Evolutionary conservation across 2,329 filamentous ascomycete genomes (phyloP).

Genomic region (Acrocalymma vagum): DNA sequence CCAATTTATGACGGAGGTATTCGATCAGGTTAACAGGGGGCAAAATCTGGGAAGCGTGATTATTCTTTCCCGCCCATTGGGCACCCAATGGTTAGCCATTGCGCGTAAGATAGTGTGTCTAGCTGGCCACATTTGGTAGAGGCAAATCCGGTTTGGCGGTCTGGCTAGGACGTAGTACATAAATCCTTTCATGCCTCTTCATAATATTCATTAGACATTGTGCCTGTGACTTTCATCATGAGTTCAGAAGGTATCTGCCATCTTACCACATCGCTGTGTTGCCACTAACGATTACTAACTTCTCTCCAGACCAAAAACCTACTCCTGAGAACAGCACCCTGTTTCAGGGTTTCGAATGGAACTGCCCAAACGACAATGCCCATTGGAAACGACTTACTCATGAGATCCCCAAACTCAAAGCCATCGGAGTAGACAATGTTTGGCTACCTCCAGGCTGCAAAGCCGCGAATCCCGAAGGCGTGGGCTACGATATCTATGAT

Average conservation of each 20-base stretch:
- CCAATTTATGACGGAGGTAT: too few relatives aligned
- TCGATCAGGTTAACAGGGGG: too few relatives aligned
- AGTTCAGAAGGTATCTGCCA: conserved; percentile 31
- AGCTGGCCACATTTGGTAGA: too few relatives aligned
- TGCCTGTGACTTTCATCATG: conserved; percentile 21
- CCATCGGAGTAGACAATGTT: conserved; percentile 61
- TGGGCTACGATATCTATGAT: conserved; percentile 71
- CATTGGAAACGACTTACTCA: conserved; percentile 69
- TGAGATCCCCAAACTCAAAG: conserved; percentile 63
- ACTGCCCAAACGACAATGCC: conserved; percentile 65
- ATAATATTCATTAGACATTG: not conserved
- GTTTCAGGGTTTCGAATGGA: conserved; percentile 79
- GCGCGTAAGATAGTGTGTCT: too few relatives aligned
- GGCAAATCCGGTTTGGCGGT: too few relatives aligned
- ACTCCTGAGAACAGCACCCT: conserved; percentile 56
- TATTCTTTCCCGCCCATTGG: too few relatives aligned
- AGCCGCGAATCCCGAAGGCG: conserved; percentile 66
- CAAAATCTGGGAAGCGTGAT: too few relatives aligned
- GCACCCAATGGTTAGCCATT: too few relatives aligned
- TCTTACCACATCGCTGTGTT: not conserved
- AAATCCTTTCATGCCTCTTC: not conserved
- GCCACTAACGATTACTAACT: conserved; percentile 11
- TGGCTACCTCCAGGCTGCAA: conserved; percentile 80
- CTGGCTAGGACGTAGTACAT: too few relatives aligned
- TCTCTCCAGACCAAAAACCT: conserved; percentile 32